Conservation (phyloP, 1,284 basidiomycete genomes). For the Mycena citricolor region DNA sequence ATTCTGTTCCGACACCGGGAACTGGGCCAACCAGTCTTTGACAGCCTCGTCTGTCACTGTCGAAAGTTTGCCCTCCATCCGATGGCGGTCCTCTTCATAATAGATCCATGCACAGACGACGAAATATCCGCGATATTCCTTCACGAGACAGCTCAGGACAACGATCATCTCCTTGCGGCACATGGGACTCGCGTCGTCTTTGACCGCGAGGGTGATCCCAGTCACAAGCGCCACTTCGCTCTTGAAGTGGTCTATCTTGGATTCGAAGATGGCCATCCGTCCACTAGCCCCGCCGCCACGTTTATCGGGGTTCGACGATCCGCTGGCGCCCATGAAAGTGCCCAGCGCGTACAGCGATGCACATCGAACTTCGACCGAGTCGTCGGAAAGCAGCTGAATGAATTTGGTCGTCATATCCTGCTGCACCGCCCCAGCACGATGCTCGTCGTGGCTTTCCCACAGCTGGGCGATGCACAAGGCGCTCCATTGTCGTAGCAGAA, state of each 20-base stretch:
- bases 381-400: constrained; percentile 81
- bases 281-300: constrained; percentile 84
- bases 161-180: constrained; percentile 94
- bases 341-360: constrained; percentile 92
- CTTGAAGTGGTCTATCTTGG: constrained; percentile 78
- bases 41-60: constrained; percentile 64
- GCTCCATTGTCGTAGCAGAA: constrained; percentile 91
- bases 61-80: constrained; percentile 56
- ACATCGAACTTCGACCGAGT: constrained; percentile 90
- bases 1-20: constrained; percentile 67
- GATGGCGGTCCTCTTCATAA: constrained; percentile 79
- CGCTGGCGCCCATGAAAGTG: constrained; percentile 91
- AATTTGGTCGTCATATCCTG: constrained; percentile 85
- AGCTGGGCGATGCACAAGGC: constrained; percentile 93
- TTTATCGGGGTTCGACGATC: constrained; percentile 64
- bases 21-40: constrained; percentile 72
- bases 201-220: constrained; percentile 75
- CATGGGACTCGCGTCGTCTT: constrained; percentile 95
- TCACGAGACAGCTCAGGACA: constrained; percentile 89
- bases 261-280: constrained; percentile 49
- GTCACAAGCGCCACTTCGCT: constrained; percentile 82
- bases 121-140: constrained; percentile 96
- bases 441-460: constrained; percentile 93
- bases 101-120: constrained; percentile 95
- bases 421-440: constrained; percentile 84